Conservation (phyloP, 2,329 filamentous ascomycete species). For the Sporothrix sp. region DNA sequence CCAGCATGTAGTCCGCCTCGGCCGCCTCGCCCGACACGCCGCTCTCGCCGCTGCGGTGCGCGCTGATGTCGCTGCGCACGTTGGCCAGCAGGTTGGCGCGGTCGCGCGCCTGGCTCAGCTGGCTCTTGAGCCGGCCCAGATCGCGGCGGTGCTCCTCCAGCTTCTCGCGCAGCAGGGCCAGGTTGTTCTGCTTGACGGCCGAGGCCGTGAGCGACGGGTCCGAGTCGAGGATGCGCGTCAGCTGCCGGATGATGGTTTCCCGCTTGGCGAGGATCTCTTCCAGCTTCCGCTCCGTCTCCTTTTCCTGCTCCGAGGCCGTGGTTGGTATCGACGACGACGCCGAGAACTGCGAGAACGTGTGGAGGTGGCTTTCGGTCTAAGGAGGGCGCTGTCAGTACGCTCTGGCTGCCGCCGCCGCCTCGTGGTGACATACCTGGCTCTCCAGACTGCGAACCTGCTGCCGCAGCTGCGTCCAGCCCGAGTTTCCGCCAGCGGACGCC, state of each 20-base stretch:
- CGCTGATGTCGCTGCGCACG: constrained; percentile 83
- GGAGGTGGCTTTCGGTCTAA: constrained; percentile 75
- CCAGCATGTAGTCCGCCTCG: constrained; percentile 95
- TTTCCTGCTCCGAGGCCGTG: constrained; percentile 79
- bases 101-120: constrained; percentile 69
- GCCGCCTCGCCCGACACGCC: constrained; percentile 53
- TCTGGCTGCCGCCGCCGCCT: too few species aligned
- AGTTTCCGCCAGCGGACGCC: constrained; percentile 22
- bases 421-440: constrained; percentile 70
- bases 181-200: constrained; percentile 93
- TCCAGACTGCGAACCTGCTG: constrained; percentile 85
- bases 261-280: constrained; percentile 79
- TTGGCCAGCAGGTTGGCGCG: constrained; percentile 83
- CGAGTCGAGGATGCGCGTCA: constrained; percentile 83
- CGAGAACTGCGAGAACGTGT: constrained; percentile 85
- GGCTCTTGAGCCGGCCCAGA: constrained; percentile 61
- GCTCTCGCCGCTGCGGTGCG: constrained; percentile 74
- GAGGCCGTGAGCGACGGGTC: constrained; percentile 80
- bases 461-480: constrained; percentile 86
- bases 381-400: not conserved
- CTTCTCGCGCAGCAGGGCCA: constrained; percentile 83
- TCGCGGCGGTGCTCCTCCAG: constrained; percentile 80
- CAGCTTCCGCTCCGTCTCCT: constrained; percentile 66
- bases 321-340: constrained; percentile 67
- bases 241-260: constrained; percentile 69